Percentiles rank a stretch among this genome's conserved stretches.
These are phyloP conservation scores for Extremus antarcticus DNA, from an alignment of 495 filamentous ascomycete species.

Conservation along the genomic window DNA sequence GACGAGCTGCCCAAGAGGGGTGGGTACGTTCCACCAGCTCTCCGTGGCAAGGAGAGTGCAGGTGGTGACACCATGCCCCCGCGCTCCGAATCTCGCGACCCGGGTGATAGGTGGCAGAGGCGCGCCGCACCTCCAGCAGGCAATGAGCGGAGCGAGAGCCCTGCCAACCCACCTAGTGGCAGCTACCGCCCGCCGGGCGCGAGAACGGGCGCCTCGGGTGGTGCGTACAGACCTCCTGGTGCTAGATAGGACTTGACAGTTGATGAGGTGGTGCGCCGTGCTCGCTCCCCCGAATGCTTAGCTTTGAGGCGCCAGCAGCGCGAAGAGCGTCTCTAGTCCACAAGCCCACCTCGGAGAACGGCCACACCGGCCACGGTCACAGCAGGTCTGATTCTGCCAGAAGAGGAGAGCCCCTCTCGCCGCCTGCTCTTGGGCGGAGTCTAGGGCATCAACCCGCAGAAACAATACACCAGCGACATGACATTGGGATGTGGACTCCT, in stretches of 20 bases:
- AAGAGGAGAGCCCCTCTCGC: too few relatives aligned
- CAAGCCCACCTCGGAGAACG: too few relatives aligned
- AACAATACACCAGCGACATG: too few relatives aligned
- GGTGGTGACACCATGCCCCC: conserved; percentile 8
- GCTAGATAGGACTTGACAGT: neutral
- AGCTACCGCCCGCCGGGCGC: neutral
- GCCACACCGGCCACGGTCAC: too few relatives aligned
- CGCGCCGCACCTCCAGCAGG: conserved; percentile 3
- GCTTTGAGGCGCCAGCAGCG: too few relatives aligned
- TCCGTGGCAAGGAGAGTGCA: conserved; percentile 18
- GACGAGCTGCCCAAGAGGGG: conserved; percentile 12
- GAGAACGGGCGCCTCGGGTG: neutral
- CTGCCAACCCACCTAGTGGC: conserved; percentile 11
- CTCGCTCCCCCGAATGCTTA: too few relatives aligned
- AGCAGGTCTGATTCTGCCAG: too few relatives aligned
- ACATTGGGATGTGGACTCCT: neutral
- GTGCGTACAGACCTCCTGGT: neutral
- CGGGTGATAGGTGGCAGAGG: conserved; percentile 12
- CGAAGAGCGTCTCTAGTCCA: too few relatives aligned
- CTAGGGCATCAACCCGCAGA: too few relatives aligned
- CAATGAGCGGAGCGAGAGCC: conserved; percentile 17
- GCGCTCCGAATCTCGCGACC: conserved; percentile 6
- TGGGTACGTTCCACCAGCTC: conserved; percentile 29
- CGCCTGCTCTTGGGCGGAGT: too few relatives aligned
- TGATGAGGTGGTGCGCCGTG: too few relatives aligned